Evolutionary conservation across 2,329 filamentous ascomycete genomes (phyloP).

Genomic region (Beauveria varroae): DNA sequence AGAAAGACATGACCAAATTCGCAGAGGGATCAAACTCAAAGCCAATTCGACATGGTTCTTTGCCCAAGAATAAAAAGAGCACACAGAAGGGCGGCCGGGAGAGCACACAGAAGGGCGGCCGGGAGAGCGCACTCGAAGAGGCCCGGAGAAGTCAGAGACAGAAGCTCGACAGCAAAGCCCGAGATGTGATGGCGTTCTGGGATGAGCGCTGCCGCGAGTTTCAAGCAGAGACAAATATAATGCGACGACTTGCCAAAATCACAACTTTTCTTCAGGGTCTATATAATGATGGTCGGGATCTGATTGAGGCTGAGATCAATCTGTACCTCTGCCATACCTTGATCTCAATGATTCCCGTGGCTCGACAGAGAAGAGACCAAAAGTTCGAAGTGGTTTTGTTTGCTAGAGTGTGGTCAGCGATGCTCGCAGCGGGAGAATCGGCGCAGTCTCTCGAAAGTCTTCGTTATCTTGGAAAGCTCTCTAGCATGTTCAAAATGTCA

Average conservation of each 20-base stretch:
- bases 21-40: not conserved
- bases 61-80: conserved; percentile 18
- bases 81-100: not conserved
- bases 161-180: conserved; percentile 11
- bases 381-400: conserved; percentile 2
- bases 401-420: conserved; percentile 14
- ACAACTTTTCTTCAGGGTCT: conserved; percentile 38
- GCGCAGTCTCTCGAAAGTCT: conserved; percentile 12
- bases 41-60: not conserved
- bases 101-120: conserved; percentile 2
- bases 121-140: conserved; percentile 9
- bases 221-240: conserved; percentile 33
- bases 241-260: conserved; percentile 38
- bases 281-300: conserved; percentile 22
- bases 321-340: conserved; percentile 28
- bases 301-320: conserved; percentile 24
- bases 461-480: conserved; percentile 8
- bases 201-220: conserved; percentile 30
- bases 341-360: conserved; percentile 1
- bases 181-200: conserved; percentile 8
- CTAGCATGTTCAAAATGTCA: conserved; percentile 14
- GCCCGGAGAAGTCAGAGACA: conserved; percentile 11
- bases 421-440: conserved; percentile 10
- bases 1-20: not conserved
- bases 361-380: not conserved